Base-by-base conservation (phyloP, 2,329 filamentous ascomycete species). In the Ustilaginoidea virens region DNA sequence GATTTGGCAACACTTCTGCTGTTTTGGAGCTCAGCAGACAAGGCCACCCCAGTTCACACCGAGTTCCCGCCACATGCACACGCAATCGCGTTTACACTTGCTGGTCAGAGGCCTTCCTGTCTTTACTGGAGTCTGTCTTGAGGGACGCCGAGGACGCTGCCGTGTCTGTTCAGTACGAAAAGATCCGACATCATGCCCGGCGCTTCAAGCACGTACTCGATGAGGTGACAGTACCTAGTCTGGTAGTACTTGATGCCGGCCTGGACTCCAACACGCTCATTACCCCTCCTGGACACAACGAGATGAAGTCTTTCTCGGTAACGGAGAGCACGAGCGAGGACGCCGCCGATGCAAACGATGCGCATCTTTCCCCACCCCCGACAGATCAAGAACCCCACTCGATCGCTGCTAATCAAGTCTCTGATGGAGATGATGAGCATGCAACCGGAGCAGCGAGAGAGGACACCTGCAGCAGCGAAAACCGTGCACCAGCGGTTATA, bases 131-230 rank as follows among this genome's bases (percentile, higher is more conserved):
- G 37, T 56, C 56, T 1, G 51, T 69, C 3, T 45, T 76, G 12
- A 54, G 68, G 7, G 73, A 76, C 36, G 68, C 61, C 1, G 71
- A 77, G 43, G 70, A 74, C 36, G 59, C 68, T 51, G 57, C 60
- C 1, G 56, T 77, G 4, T 59, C 62, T 15, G 50, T 76, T n/a
- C 61, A 61, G 4, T 77, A 76, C 38, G 54, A 60, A 15, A 47
- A 55, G 4, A 61, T 77, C 3, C 55, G 72, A 27, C 46, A 48
- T 9, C 63, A 69, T n/a, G 63, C 68, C 31, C 44, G 52, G 21
- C 55, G 63, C 8, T 54, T 71, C 16, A 47, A 55, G 8, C 53
- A 61, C 31, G 32, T 61, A 3, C 48, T 78, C 4, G 65, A 74
- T 31, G 53, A 53, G 4, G 61, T 77, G 3, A 62, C 48, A 4